Conservation (phyloP, 2,329 filamentous ascomycete species). For the Fusarium succisae region DNA sequence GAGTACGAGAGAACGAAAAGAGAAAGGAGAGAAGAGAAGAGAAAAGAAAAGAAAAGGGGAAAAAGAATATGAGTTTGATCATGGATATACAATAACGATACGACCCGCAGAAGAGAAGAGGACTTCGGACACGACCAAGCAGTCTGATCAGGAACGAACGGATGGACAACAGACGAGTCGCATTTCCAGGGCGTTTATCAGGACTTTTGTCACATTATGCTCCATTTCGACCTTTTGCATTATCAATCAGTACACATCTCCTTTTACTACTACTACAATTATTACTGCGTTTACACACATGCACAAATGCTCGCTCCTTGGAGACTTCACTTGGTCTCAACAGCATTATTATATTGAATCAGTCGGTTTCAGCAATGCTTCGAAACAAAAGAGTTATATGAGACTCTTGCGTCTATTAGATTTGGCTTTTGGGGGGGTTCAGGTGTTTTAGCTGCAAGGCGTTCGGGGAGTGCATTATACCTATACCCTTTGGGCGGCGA, state of each 20-base stretch:
- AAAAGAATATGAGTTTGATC: slow-evolving; percentile 6
- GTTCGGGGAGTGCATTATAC: not conserved
- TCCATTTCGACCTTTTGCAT: slow-evolving; percentile 32
- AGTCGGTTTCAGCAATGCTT: not conserved
- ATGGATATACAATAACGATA: slow-evolving; percentile 17
- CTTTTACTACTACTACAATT: slow-evolving; percentile 41
- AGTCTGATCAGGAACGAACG: slow-evolving; percentile 20
- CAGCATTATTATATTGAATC: slow-evolving; percentile 9
- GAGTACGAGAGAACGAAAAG: slow-evolving; percentile 23
- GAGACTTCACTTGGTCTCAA: slow-evolving; percentile 7
- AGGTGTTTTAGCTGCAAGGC: slow-evolving; percentile 13
- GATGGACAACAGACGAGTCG: slow-evolving; percentile 27
- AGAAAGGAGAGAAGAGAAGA: not conserved
- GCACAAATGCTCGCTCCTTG: slow-evolving; percentile 11
- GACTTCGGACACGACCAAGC: slow-evolving; percentile 29
- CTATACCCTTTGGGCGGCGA: slow-evolving; percentile 12
- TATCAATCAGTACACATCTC: slow-evolving; percentile 36
- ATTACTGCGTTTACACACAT: slow-evolving; percentile 30
- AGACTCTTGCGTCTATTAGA: not conserved
- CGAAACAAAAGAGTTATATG: not conserved
- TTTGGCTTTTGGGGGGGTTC: not conserved
- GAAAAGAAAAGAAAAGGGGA: not conserved
- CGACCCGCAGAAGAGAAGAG: slow-evolving; percentile 16
- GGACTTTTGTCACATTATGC: slow-evolving; percentile 28
- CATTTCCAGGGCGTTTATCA: slow-evolving; percentile 38